Evolutionary conservation across 2,329 filamentous ascomycete species (phyloP).

Genomic region (Aspergillus pseudotamarii): DNA sequence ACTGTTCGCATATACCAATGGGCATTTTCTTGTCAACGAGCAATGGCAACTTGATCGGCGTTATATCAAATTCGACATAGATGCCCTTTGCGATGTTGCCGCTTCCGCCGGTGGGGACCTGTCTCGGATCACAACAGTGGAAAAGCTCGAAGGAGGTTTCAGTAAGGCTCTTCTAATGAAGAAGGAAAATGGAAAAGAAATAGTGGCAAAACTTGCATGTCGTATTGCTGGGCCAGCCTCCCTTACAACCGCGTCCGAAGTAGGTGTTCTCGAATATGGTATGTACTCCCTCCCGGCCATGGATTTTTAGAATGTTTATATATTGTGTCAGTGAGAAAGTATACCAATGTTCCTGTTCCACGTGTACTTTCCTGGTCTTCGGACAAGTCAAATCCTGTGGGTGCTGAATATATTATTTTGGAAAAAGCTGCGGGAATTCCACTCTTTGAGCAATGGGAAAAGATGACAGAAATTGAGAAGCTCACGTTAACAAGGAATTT

Average conservation of each 20-base stretch:
- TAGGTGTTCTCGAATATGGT: slow-evolving; percentile 31
- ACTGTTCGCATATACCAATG: slow-evolving; percentile 33
- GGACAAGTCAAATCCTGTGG: no score
- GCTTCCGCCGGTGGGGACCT: slow-evolving; percentile 11
- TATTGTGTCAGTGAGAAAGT: slow-evolving; percentile 16
- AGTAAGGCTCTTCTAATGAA: slow-evolving; percentile 35
- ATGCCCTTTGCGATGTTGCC: slow-evolving; percentile 27
- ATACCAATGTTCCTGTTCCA: slow-evolving; percentile 29
- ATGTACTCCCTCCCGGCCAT: slow-evolving; percentile 8
- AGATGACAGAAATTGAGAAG: slow-evolving; percentile 7
- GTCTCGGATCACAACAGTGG: slow-evolving; percentile 15
- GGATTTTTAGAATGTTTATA: neutral
- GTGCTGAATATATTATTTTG: no score
- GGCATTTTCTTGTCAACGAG: slow-evolving; percentile 31
- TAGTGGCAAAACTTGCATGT: slow-evolving; percentile 38
- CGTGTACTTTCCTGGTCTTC: no score
- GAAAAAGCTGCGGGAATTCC: no score
- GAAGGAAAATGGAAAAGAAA: slow-evolving; percentile 30
- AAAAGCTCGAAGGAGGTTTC: slow-evolving; percentile 30
- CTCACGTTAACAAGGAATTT: slow-evolving; percentile 27
- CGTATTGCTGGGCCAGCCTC: slow-evolving; percentile 30
- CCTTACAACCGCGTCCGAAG: slow-evolving; percentile 35
- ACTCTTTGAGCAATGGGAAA: no score
- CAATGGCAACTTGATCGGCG: slow-evolving; percentile 23
- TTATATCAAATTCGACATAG: slow-evolving; percentile 28